Evolutionary conservation across 768 basidiomycete genomes (phyloP), one percentile per base, ranked within the genome.

Genomic region (Peribolospora baueri): DNA sequence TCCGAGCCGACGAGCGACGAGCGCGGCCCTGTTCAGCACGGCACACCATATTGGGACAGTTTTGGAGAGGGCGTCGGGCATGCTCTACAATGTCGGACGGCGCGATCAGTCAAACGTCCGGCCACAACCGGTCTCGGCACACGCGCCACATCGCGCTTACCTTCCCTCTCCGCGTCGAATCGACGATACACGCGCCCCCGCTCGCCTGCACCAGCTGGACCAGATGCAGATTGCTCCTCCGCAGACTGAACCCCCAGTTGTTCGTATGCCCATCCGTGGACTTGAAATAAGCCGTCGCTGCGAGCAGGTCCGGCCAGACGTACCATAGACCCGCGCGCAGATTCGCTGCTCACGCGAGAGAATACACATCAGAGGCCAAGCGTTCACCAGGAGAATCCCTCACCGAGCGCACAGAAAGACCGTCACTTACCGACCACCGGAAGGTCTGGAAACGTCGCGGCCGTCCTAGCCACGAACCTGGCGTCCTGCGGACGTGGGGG

Each of bases 271-370:
- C 62, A 42, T 65, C 62, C 0, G 61, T 63, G 0, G 58, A 61
- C 48, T 61, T 62, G 57, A 56, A 57, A 55, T 60, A 63, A 13
- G 52, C 42, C 61, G 73, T 62, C 63, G 78, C 79, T 55, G 79
- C 73, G 5, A 61, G 7, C 0, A 39, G 9, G 7, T 9, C 56
- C 14, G 86, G 83, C 61, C 86, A 74, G 5, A 80, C 77, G 65
- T 93, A 95, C 90, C 90, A 97, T 5, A 81, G 81, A 3, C 91
- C 91, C 62, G 88, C 93, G 36, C 91, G 76, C 63, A 88, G 74
- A 65, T 97, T 97, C 3, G 91, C 86, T 83, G 54, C 5, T 13
- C 8, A 63, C 42, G 42, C 25, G 13, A 43, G n/a, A 45, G 14
- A 58, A 48, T 48, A 13, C 56, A 46, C 10, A 13, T 37, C 13